Conservation (phyloP, 73 alveolate species). For the Paramecium sexaurelia region DNA sequence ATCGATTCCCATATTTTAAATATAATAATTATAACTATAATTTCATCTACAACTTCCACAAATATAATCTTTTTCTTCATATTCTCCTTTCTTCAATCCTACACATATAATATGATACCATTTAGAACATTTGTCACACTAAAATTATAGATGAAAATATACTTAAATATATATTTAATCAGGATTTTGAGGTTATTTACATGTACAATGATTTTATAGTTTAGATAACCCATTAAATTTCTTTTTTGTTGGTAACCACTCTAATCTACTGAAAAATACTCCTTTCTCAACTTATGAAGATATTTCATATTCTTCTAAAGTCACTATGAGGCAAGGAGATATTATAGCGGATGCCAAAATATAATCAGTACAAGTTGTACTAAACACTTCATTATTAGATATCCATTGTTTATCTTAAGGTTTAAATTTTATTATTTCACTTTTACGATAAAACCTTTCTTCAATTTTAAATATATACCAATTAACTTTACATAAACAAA, state of each 20-base stretch:
- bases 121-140: slow-evolving; percentile 31
- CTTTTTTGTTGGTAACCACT: not conserved
- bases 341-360: not conserved
- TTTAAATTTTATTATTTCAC: slow-evolving; percentile 36
- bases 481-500: slow-evolving; percentile 48
- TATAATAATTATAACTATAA: not conserved
- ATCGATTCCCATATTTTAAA: slow-evolving; percentile 82
- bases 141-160: not conserved
- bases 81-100: slow-evolving; percentile 46
- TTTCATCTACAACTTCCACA: slow-evolving; percentile 63
- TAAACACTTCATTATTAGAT: slow-evolving; percentile 17
- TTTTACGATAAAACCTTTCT: not conserved
- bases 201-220: not conserved
- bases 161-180: slow-evolving; percentile 29
- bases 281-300: not conserved
- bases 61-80: slow-evolving; percentile 22
- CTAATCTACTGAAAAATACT: slow-evolving; percentile 15
- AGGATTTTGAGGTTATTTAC: slow-evolving; percentile 48
- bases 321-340: not conserved
- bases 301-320: slow-evolving; percentile 37
- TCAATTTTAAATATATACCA: slow-evolving; percentile 6
- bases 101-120: slow-evolving; percentile 45
- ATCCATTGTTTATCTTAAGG: slow-evolving; percentile 2
- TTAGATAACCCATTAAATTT: slow-evolving; percentile 12
- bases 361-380: not conserved